Evolutionary conservation across 306 rosid species (phyloP).

Genomic region (Pyrus betulifolia): DNA sequence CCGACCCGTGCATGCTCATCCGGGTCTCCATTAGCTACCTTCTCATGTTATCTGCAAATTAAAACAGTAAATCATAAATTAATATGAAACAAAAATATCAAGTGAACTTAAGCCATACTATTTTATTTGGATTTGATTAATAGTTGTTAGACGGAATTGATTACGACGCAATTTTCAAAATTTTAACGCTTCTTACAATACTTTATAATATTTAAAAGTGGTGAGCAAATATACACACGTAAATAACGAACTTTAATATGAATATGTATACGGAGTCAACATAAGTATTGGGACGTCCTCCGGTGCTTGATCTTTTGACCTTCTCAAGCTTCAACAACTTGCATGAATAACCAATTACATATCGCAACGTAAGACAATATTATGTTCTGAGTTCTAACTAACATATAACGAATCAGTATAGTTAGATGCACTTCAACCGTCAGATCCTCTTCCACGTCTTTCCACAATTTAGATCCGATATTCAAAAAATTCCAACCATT

Average conservation of each 20-base stretch:
- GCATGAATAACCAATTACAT: not conserved
- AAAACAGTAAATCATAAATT: not conserved
- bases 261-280: slow-evolving; percentile 21
- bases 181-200: too few species aligned
- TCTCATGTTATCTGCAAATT: slow-evolving; percentile 20
- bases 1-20: not conserved
- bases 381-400: not conserved
- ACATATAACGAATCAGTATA: not conserved
- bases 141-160: too few species aligned
- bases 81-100: not conserved
- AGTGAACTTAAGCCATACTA: not conserved
- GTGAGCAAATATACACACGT: not conserved
- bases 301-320: slow-evolving; percentile 27
- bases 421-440: slow-evolving; percentile 4
- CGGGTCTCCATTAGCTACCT: not conserved
- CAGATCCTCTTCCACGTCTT: not conserved
- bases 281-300: slow-evolving; percentile 30
- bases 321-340: slow-evolving; percentile 26
- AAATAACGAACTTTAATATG: not conserved
- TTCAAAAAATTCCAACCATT: not conserved
- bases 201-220: too few species aligned
- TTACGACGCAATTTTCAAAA: too few species aligned
- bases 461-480: not conserved
- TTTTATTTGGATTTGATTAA: too few species aligned
- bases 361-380: not conserved